Evolutionary conservation across 305 asterid species (phyloP).

Genomic region (Plantago coronopus): DNA sequence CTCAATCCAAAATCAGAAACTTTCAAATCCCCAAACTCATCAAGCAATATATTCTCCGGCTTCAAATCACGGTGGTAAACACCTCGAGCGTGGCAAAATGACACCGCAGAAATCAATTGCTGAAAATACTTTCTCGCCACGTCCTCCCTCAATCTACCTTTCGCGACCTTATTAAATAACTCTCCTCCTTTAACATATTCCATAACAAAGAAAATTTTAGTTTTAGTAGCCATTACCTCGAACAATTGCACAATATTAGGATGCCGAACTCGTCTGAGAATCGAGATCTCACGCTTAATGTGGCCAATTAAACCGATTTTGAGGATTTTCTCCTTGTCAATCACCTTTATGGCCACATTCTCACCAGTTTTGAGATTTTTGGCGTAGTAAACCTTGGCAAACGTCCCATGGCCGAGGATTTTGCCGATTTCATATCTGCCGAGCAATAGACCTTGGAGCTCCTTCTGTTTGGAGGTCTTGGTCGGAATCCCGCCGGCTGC

Average conservation of each 20-base stretch:
- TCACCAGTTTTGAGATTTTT: constrained; percentile 37
- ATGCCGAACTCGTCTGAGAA: constrained; percentile 39
- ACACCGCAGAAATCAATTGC: constrained; percentile 45
- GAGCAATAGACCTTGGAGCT: constrained; percentile 31
- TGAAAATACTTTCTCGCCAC: constrained; percentile 45
- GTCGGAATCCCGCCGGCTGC: constrained; percentile 8
- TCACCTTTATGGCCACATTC: constrained; percentile 41
- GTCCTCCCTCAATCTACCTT: constrained; percentile 45
- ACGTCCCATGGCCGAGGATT: constrained; percentile 42
- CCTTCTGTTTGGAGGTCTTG: constrained; percentile 31
- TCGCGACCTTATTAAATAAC: constrained; percentile 41
- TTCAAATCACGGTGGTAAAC: constrained; percentile 46
- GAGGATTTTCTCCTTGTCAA: constrained; percentile 39
- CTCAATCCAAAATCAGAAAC: constrained; percentile 48
- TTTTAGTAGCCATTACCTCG: constrained; percentile 48
- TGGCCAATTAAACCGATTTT: constrained; percentile 39
- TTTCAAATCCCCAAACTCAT: constrained; percentile 40
- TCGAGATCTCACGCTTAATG: constrained; percentile 51
- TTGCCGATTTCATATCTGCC: constrained; percentile 44
- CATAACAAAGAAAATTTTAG: constrained; percentile 43
- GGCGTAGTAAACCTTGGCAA: constrained; percentile 47
- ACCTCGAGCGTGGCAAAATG: constrained; percentile 50
- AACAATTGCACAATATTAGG: constrained; percentile 42
- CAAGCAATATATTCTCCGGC: constrained; percentile 43
- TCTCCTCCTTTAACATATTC: constrained; percentile 45